phyloP scores from a whole-genome alignment of 1,284 basidiomycete species.

The Cystobasidiaceae sp. region DNA sequence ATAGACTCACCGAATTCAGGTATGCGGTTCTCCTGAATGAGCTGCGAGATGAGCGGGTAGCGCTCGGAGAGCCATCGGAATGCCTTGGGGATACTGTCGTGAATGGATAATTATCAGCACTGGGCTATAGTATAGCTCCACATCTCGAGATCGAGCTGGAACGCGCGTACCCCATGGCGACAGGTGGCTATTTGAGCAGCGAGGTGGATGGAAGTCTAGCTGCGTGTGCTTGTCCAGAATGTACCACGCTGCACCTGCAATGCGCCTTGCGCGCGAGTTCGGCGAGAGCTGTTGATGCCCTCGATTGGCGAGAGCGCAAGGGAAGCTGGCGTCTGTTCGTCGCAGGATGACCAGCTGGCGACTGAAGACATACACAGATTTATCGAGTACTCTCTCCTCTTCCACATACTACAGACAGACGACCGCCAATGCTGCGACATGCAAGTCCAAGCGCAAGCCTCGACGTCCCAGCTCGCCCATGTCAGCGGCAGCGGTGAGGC shows the following conservation, averaged over 20 bases:
- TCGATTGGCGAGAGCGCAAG: too few species aligned
- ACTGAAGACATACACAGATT: too few species aligned
- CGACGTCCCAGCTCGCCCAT: constrained; percentile 1
- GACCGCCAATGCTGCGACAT: not conserved
- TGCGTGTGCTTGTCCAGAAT: not conserved
- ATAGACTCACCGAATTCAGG: constrained; percentile 59
- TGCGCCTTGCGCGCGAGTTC: too few species aligned
- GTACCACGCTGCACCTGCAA: too few species aligned
- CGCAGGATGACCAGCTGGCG: too few species aligned
- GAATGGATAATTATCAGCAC: not conserved
- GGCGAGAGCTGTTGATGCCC: too few species aligned
- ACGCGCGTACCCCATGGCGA: constrained; percentile 19
- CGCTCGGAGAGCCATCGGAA: constrained; percentile 68
- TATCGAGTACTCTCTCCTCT: not conserved
- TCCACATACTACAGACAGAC: not conserved
- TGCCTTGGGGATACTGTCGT: constrained; percentile 50
- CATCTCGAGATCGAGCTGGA: not conserved
- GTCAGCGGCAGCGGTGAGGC: not conserved
- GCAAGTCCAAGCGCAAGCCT: not conserved
- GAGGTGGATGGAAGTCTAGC: too few species aligned
- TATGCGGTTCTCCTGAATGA: constrained; percentile 95
- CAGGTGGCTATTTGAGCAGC: not conserved
- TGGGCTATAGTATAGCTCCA: not conserved
- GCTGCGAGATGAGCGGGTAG: constrained; percentile 94
- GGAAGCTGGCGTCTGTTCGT: too few species aligned